Conservation (phyloP, 2,329 filamentous ascomycete species). For the Decorospora gaudefroyi region DNA sequence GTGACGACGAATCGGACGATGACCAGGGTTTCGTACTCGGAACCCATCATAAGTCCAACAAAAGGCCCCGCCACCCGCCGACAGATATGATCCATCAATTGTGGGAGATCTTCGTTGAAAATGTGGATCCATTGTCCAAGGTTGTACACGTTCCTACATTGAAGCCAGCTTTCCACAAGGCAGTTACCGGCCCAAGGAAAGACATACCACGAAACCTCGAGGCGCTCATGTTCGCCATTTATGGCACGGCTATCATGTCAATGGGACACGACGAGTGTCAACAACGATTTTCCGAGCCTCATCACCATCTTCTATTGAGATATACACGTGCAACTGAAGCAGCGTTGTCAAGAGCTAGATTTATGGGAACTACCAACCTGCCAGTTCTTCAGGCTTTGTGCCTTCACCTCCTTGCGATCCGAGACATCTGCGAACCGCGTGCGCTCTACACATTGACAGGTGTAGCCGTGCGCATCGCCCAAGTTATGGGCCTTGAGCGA, state of each 20-base stretch:
- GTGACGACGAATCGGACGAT: constrained; percentile 63
- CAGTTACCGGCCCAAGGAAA: constrained; percentile 58
- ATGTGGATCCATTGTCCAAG: constrained; percentile 20
- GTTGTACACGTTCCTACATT: constrained; percentile 18
- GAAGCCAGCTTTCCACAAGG: constrained; percentile 65
- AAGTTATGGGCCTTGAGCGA: constrained; percentile 62
- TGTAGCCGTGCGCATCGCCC: constrained; percentile 61
- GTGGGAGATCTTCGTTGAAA: constrained; percentile 69
- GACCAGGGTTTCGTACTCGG: constrained; percentile 52
- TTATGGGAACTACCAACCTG: constrained; percentile 60
- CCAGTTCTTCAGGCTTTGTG: constrained; percentile 63
- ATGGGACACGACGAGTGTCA: constrained; percentile 60
- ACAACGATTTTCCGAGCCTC: constrained; percentile 59
- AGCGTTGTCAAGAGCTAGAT: constrained; percentile 7
- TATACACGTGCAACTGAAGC: constrained; percentile 10
- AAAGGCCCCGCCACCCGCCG: constrained; percentile 64
- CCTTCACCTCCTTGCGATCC: constrained; percentile 62
- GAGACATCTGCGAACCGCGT: constrained; percentile 54
- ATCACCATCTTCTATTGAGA: constrained; percentile 60
- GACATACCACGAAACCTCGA: constrained; percentile 61
- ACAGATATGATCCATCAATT: constrained; percentile 67
- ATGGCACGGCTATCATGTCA: constrained; percentile 45
- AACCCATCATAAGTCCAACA: constrained; percentile 47
- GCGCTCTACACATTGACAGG: constrained; percentile 65
- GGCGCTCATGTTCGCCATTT: constrained; percentile 46